Evolutionary conservation across 2,329 filamentous ascomycete genomes (phyloP).

Genomic region (Venturia oleaginea): DNA sequence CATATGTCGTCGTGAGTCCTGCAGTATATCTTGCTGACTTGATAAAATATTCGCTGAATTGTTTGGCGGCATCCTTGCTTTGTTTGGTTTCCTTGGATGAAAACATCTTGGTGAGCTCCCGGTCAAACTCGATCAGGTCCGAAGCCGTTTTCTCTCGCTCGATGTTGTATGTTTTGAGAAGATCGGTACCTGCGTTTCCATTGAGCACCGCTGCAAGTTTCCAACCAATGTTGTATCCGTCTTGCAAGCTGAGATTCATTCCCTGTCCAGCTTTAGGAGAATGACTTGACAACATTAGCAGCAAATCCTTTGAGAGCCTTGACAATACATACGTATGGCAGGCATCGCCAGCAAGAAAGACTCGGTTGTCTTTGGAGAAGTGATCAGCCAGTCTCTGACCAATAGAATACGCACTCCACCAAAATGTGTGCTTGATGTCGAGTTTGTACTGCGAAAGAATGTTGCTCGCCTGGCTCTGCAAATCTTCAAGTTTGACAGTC

Average conservation of each 20-base stretch:
- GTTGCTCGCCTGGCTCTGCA: constrained; percentile 53
- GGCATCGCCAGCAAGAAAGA: constrained; percentile 65
- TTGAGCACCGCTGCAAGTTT: constrained; percentile 42
- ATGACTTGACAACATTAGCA: constrained; percentile 21
- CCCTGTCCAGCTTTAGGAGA: constrained; percentile 59
- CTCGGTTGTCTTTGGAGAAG: constrained; percentile 47
- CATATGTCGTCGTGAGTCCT: constrained; percentile 51
- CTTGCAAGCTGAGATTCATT: constrained; percentile 66
- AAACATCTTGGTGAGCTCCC: constrained; percentile 39
- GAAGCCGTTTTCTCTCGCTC: constrained; percentile 53
- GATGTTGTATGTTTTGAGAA: constrained; percentile 42
- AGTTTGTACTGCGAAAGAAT: constrained; percentile 61
- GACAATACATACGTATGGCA: constrained; percentile 35
- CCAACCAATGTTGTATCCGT: constrained; percentile 51
- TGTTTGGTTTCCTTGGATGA: constrained; percentile 46
- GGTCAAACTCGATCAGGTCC: constrained; percentile 52
- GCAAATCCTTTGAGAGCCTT: not conserved
- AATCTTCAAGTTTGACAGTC: constrained; percentile 55
- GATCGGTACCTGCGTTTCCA: constrained; percentile 29
- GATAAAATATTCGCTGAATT: constrained; percentile 52
- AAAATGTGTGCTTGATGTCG: constrained; percentile 54
- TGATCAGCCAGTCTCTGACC: constrained; percentile 53
- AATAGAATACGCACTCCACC: constrained; percentile 58
- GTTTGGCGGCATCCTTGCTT: constrained; percentile 50
- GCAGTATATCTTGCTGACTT: constrained; percentile 53